A percentile compares a stretch with the other conserved stretches of the same genome.
These are phyloP conservation scores for Leptomonas seymouri DNA, from an alignment of 208 protist species.

Conservation along the genomic window DNA sequence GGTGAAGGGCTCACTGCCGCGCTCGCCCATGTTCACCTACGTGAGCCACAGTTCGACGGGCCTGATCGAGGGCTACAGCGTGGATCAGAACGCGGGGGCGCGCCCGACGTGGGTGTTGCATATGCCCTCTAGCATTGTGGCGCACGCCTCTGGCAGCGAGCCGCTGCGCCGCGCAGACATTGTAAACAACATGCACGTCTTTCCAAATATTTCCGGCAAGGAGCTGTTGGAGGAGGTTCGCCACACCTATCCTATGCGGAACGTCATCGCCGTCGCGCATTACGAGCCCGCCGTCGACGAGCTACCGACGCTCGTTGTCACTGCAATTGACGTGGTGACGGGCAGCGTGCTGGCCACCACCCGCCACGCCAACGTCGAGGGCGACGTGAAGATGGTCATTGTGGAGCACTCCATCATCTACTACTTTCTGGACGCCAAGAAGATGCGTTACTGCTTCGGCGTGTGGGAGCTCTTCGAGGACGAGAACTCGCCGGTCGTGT, in stretches of 20 bases:
- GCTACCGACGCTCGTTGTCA: conserved; percentile 72
- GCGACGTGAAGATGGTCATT: conserved; percentile 74
- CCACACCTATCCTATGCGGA: conserved; percentile 79
- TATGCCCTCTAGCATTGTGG: conserved; percentile 68
- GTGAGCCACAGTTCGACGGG: conserved; percentile 39
- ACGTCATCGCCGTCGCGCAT: conserved; percentile 82
- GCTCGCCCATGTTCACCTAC: conserved; percentile 44
- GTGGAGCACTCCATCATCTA: conserved; percentile 86
- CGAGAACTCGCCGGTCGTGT: conserved; percentile 47
- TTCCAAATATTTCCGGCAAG: conserved; percentile 65
- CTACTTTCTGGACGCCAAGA: conserved; percentile 85
- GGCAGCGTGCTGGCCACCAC: conserved; percentile 79
- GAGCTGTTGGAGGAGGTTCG: conserved; percentile 78
- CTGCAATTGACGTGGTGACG: conserved; percentile 80
- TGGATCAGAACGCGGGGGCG: conserved; percentile 32
- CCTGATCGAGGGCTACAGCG: conserved; percentile 59
- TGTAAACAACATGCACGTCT: conserved; percentile 79
- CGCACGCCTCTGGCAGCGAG: conserved; percentile 61
- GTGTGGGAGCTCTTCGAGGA: conserved; percentile 91
- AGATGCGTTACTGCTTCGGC: conserved; percentile 83
- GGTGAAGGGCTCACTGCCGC: conserved; percentile 34
- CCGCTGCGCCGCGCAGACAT: conserved; percentile 52
- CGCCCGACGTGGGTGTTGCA: conserved; percentile 59
- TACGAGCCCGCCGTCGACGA: conserved; percentile 68
- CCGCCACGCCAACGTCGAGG: conserved; percentile 80